These are phyloP conservation scores for Orbilia brochopaga DNA, from an alignment of 2,329 filamentous ascomycete genomes.

Conservation along the genomic window DNA sequence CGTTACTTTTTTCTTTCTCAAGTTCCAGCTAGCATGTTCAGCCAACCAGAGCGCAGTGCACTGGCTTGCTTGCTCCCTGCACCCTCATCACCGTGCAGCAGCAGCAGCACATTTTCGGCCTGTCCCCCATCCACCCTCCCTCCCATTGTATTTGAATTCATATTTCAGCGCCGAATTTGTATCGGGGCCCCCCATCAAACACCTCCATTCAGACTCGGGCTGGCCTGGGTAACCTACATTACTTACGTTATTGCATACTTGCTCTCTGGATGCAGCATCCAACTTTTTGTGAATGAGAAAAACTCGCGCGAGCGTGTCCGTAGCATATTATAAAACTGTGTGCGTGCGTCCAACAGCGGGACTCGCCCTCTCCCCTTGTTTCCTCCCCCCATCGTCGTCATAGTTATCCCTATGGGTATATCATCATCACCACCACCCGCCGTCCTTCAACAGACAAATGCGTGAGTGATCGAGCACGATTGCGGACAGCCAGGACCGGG, in stretches of 20 bases:
- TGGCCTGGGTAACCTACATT: constrained; percentile 29
- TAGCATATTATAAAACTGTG: neutral
- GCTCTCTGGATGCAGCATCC: neutral
- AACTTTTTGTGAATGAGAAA: neutral
- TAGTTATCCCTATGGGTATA: constrained; percentile 15
- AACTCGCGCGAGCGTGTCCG: neutral
- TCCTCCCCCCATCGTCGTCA: neutral
- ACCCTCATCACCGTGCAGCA: constrained; percentile 46
- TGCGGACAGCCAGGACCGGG: neutral
- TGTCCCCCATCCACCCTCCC: constrained; percentile 51
- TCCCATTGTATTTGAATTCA: too few relatives aligned
- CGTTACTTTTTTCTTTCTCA: constrained; percentile 46
- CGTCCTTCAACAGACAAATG: constrained; percentile 6
- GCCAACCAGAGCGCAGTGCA: constrained; percentile 45
- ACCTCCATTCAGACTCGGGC: constrained; percentile 32
- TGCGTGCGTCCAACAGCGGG: constrained; percentile 1
- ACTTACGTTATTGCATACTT: neutral
- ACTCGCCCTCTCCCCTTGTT: neutral
- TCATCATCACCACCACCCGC: constrained; percentile 52
- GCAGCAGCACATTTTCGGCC: constrained; percentile 39
- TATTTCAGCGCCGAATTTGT: constrained; percentile 47
- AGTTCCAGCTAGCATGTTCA: constrained; percentile 50
- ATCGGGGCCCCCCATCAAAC: constrained; percentile 12
- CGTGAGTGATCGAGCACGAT: constrained; percentile 19
- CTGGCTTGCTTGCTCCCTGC: constrained; percentile 39